These are phyloP conservation scores for Dillenia turbinata DNA, from an alignment of 164 flowering plant genomes.

Conservation along the genomic window DNA sequence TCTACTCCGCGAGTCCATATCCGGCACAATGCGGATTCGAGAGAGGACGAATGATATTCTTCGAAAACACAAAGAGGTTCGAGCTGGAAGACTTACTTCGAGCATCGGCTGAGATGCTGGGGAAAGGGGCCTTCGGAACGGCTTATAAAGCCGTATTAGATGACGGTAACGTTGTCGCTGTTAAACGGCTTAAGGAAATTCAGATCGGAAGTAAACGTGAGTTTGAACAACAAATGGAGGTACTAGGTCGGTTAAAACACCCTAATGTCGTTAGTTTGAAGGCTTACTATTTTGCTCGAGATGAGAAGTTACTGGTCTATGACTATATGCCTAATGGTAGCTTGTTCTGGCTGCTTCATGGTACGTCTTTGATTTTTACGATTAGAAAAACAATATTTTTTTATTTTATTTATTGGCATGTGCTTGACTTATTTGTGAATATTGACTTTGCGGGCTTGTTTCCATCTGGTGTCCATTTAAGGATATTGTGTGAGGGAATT, in stretches of 20 bases:
- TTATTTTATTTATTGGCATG: too few species aligned
- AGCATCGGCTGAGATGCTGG: constrained; percentile 95
- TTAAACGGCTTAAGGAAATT: constrained; percentile 68
- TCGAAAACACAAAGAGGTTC: constrained; percentile 61
- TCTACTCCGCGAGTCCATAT: constrained; percentile 61
- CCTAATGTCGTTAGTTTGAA: constrained; percentile 60
- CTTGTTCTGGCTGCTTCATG: constrained; percentile 86
- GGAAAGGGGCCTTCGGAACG: constrained; percentile 88
- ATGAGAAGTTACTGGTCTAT: constrained; percentile 81
- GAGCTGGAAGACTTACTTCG: constrained; percentile 85
- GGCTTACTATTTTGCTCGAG: constrained; percentile 78
- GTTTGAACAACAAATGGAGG: constrained; percentile 79
- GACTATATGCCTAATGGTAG: constrained; percentile 80
- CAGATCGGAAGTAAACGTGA: constrained; percentile 54
- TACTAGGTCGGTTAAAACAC: constrained; percentile 62
- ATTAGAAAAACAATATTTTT: too few species aligned
- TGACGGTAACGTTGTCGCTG: constrained; percentile 78
- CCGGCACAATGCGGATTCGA: constrained; percentile 38
- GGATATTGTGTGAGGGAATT: too few species aligned
- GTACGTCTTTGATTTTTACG: constrained; percentile 26
- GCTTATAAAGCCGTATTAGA: constrained; percentile 87
- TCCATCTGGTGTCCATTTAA: too few species aligned
- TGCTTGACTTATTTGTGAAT: too few species aligned
- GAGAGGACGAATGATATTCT: constrained; percentile 78
- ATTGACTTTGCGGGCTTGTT: too few species aligned